Evolutionary conservation across 2,329 filamentous ascomycete genomes (phyloP).

Genomic region (Sporothrix pseudoabietina): DNA sequence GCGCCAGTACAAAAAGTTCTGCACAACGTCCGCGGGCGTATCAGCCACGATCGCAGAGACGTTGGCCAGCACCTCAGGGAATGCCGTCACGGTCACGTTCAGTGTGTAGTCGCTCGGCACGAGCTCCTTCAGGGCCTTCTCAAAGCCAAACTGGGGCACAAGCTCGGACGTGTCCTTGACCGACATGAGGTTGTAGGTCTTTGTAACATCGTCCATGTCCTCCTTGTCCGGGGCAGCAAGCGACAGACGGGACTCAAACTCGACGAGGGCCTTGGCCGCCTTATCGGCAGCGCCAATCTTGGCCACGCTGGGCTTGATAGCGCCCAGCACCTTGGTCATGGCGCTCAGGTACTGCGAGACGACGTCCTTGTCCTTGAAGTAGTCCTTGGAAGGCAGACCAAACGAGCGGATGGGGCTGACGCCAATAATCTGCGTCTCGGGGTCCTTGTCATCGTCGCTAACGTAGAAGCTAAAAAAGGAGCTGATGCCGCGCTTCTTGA

Average conservation of each 20-base stretch:
- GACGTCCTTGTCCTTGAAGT: slow-evolving; percentile 59
- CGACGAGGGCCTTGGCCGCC: slow-evolving; percentile 38
- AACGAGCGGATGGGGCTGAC: slow-evolving; percentile 52
- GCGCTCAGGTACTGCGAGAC: slow-evolving; percentile 54
- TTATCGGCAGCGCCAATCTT: slow-evolving; percentile 36
- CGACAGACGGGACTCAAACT: slow-evolving; percentile 33
- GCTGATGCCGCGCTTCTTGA: slow-evolving; percentile 50
- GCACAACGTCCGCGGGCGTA: slow-evolving; percentile 57
- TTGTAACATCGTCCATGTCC: slow-evolving; percentile 39
- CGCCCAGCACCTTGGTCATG: slow-evolving; percentile 46
- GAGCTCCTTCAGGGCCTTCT: slow-evolving; percentile 54
- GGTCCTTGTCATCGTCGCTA: slow-evolving; percentile 50
- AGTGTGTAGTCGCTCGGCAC: slow-evolving; percentile 54
- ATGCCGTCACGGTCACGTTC: slow-evolving; percentile 59
- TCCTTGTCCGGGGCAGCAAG: slow-evolving; percentile 28
- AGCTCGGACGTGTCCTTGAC: slow-evolving; percentile 58
- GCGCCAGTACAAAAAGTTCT: slow-evolving; percentile 68
- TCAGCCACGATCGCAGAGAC: slow-evolving; percentile 58
- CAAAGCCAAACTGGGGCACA: slow-evolving; percentile 58
- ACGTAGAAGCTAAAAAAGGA: slow-evolving; percentile 44
- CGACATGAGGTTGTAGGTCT: slow-evolving; percentile 67
- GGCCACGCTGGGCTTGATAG: slow-evolving; percentile 38
- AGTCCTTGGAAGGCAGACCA: slow-evolving; percentile 64
- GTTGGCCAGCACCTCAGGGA: slow-evolving; percentile 62
- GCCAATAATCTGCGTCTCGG: slow-evolving; percentile 42